These are phyloP conservation scores for Paramecium primaurelia DNA, from an alignment of 73 alveolate genomes.

Conservation along the genomic window DNA sequence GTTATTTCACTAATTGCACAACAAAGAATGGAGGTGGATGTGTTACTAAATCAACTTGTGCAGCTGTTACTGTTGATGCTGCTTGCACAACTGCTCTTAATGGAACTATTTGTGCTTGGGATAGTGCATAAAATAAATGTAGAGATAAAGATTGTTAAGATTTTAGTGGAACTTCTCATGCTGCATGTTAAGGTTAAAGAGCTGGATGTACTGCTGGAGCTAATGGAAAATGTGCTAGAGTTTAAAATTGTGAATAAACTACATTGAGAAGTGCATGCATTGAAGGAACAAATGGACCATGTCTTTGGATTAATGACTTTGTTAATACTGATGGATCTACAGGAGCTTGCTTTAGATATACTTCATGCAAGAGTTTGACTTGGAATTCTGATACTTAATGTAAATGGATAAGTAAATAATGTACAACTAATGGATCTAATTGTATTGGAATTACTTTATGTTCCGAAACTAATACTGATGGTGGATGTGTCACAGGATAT, in stretches of 20 bases:
- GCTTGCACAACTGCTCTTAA: slow-evolving; percentile 9
- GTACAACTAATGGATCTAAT: slow-evolving; percentile 5
- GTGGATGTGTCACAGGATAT: slow-evolving; percentile 2
- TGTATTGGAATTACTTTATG: background rate
- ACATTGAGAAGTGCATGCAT: background rate
- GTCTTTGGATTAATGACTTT: background rate
- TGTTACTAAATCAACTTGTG: background rate
- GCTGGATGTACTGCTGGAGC: background rate
- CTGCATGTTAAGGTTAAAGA: background rate
- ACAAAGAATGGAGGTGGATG: slow-evolving; percentile 41
- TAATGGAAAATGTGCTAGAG: background rate
- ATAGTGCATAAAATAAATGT: background rate
- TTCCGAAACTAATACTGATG: background rate
- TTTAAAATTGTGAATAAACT: background rate
- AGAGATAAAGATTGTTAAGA: background rate
- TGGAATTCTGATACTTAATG: no score
- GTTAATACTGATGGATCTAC: background rate
- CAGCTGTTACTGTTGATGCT: background rate
- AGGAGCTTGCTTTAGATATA: background rate
- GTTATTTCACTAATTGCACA: slow-evolving; percentile 13
- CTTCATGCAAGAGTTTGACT: no score
- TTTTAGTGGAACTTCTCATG: background rate
- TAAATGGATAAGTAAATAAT: background rate
- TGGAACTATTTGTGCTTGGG: background rate
- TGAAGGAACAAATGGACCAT: slow-evolving; percentile 8